phyloP scores from a whole-genome alignment of 805 yeast species.

The Hanseniaspora mollemarum region DNA sequence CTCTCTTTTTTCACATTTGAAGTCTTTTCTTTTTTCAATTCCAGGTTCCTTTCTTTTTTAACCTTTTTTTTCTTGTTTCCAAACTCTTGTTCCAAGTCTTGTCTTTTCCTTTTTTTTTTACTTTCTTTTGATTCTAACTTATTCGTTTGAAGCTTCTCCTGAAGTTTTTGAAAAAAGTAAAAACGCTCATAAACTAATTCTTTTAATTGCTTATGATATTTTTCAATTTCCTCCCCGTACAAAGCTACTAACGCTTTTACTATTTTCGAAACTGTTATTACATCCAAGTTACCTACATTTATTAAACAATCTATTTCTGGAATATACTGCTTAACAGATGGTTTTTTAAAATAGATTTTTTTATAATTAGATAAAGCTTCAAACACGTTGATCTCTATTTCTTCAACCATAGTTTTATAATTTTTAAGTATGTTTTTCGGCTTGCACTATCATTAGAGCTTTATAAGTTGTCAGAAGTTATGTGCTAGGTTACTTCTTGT shows the following conservation, averaged over 20 bases:
- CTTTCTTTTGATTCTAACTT: background rate
- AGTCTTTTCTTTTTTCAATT: background rate
- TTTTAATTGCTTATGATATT: background rate
- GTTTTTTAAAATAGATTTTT: background rate
- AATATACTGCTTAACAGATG: background rate
- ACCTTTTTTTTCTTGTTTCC: background rate
- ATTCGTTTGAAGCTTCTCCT: background rate
- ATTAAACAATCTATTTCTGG: constrained; percentile 7
- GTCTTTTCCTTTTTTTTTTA: background rate
- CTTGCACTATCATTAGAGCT: too few species aligned
- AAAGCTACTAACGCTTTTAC: background rate
- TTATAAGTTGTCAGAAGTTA: too few species aligned
- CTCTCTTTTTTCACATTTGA: background rate
- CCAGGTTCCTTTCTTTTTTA: background rate
- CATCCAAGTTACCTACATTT: constrained; percentile 9
- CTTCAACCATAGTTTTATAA: background rate
- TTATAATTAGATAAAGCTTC: background rate
- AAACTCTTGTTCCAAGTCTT: background rate
- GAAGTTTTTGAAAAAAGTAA: background rate
- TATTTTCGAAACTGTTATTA: constrained; percentile 4
- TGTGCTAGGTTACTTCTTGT: too few species aligned
- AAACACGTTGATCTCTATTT: background rate
- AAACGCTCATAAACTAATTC: constrained; percentile 12
- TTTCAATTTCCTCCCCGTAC: background rate
- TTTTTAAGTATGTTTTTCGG: too few species aligned